phyloP scores from a whole-genome alignment of 352 stramenopile genomes.

The Globisporangium megalacanthum region DNA sequence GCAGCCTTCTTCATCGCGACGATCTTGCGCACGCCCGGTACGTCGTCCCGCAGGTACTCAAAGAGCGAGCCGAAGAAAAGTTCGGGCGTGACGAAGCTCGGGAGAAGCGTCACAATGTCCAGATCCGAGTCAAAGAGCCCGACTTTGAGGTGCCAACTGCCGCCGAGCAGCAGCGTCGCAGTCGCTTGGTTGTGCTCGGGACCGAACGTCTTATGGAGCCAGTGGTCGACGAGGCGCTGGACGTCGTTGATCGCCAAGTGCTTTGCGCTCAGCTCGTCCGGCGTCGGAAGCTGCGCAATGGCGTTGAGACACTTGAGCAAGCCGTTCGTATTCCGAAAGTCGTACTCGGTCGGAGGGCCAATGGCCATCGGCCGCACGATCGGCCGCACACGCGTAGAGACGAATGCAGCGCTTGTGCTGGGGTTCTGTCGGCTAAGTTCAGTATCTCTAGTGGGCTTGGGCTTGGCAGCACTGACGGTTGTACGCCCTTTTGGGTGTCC shows the following conservation, averaged over 20 bases:
- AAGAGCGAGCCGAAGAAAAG: constrained; percentile 67
- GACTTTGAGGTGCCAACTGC: constrained; percentile 81
- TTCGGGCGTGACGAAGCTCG: constrained; percentile 48
- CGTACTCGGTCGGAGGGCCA: constrained; percentile 59
- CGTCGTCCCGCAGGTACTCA: constrained; percentile 29
- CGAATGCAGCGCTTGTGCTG: constrained; percentile 6
- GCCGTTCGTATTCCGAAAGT: constrained; percentile 73
- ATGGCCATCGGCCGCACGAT: constrained; percentile 57
- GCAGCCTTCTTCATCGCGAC: constrained; percentile 69
- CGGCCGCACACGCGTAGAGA: constrained; percentile 30
- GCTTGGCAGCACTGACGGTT: constrained; percentile 1
- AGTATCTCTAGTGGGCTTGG: neutral
- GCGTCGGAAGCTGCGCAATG: constrained; percentile 46
- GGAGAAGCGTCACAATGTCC: constrained; percentile 72
- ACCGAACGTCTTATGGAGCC: constrained; percentile 46
- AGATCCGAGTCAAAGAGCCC: constrained; percentile 70
- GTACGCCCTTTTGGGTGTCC: constrained; percentile 6
- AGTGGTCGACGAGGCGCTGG: constrained; percentile 62
- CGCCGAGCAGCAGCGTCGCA: constrained; percentile 63
- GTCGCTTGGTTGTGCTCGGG: constrained; percentile 32
- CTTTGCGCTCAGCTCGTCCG: constrained; percentile 60
- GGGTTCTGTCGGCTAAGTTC: neutral
- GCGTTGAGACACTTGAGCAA: constrained; percentile 79
- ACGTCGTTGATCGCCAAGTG: constrained; percentile 77
- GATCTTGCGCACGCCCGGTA: constrained; percentile 45